Evolutionary conservation across 352 stramenopile species (phyloP), one percentile per base, ranked within the genome.

Genomic region (Pythium diclinum): DNA sequence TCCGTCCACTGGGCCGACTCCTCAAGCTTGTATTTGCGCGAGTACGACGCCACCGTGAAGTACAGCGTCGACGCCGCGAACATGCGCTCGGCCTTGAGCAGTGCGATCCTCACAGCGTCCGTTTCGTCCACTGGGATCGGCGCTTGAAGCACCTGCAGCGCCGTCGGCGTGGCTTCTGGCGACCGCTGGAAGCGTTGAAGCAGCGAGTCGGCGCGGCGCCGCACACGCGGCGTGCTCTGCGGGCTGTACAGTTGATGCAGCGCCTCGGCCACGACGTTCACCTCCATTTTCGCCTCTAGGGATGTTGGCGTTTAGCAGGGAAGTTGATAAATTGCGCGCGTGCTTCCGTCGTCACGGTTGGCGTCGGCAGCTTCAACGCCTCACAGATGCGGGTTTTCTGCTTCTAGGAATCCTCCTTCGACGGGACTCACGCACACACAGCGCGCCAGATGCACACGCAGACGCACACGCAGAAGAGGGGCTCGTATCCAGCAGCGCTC

Each of bases 11-110:
- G 71, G 30, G 60, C 56, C 0, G 69, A 67, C n/a, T 85, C 72
- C 11, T 92, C 79, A 25, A 93, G 68, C 59, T 87, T 88, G 71
- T 88, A 89, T 61, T 84, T 89, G 68, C 78, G 80, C 58, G 87
- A 72, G 58, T 89, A 90, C 10, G 72, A 81, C 17, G 83, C 69
- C 28, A 88, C 85, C 2, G 74, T 77, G 44, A 81, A 78, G 72
- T 94, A 94, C 32, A 92, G 67, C 4, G 83, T 94, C 7, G 83
- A 88, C 3, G 79, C 85, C 9, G 83, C 71, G 46, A 92, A 92
- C 42, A 79, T 74, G 46, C 82, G 85, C 65, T 90, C 84, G 19
- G 72, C 72, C 58, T 75, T 71, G 48, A 77, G 47, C 48, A 84
- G 65, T 21, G 69, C 64, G 34, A 36, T 73, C 66, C 10, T 49